phyloP scores from a whole-genome alignment of 208 protist genomes.

The Trypanosoma brucei region DNA sequence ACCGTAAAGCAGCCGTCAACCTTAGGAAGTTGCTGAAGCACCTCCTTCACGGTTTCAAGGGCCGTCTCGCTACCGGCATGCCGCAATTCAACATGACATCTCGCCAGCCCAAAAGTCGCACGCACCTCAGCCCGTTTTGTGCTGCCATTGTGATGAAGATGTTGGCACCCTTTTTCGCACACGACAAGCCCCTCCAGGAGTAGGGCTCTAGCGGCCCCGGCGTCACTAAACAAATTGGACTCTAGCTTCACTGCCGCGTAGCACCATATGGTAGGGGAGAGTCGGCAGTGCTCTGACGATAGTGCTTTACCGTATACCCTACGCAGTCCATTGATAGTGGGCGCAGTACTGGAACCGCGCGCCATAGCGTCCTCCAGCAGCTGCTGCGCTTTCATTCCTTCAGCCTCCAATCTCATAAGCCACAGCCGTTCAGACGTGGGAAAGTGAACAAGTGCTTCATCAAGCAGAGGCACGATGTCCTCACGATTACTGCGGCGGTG shows the following conservation, averaged over 20 bases:
- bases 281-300: conserved; percentile 36
- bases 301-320: conserved; percentile 39
- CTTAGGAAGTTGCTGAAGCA: conserved; percentile 62
- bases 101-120: conserved; percentile 35
- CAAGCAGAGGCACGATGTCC: conserved; percentile 25
- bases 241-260: conserved; percentile 62
- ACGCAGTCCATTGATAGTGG: conserved; percentile 32
- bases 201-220: conserved; percentile 21
- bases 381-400: conserved; percentile 12
- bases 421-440: conserved; percentile 55
- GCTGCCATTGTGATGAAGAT: conserved; percentile 9
- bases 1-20: conserved; percentile 48
- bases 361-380: conserved; percentile 10
- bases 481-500: conserved; percentile 39
- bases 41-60: conserved; percentile 59
- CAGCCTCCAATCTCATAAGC: conserved; percentile 61
- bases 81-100: conserved; percentile 31
- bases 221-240: conserved; percentile 27
- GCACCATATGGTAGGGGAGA: conserved; percentile 46
- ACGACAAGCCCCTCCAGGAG: conserved; percentile 20
- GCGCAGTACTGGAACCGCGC: conserved; percentile 4
- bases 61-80: conserved; percentile 37
- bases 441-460: conserved; percentile 25
- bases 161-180: conserved; percentile 7
- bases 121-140: conserved; percentile 16